These are phyloP conservation scores for Sporothrix mexicana DNA, from an alignment of 2,329 filamentous ascomycete species.

Conservation along the genomic window DNA sequence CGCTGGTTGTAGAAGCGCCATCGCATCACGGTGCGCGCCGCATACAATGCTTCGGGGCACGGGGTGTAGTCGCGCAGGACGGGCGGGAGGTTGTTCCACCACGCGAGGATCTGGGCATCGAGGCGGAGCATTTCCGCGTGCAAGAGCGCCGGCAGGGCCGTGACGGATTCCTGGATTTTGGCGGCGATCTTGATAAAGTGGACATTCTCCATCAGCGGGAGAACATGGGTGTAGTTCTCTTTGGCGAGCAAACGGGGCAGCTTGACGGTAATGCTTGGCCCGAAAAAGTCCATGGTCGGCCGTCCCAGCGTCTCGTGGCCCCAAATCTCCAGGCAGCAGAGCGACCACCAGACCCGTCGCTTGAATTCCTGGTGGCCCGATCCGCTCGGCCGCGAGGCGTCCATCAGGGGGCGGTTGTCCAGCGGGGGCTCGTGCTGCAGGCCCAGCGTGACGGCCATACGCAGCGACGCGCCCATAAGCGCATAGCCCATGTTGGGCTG, in stretches of 20 bases:
- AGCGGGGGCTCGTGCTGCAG: slow-evolving; percentile 19
- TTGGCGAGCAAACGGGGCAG: slow-evolving; percentile 14
- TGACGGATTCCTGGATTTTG: slow-evolving; percentile 12
- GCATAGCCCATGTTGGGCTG: slow-evolving; percentile 6
- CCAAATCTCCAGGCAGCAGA: slow-evolving; percentile 21
- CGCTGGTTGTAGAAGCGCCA: slow-evolving; percentile 27
- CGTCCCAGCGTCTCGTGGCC: slow-evolving; percentile 21
- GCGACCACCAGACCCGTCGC: slow-evolving; percentile 16
- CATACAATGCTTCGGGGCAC: slow-evolving; percentile 1
- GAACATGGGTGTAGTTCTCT: slow-evolving; percentile 11
- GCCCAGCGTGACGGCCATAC: slow-evolving; percentile 19
- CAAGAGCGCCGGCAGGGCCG: background rate
- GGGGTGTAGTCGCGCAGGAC: slow-evolving; percentile 9
- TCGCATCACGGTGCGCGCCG: slow-evolving; percentile 14
- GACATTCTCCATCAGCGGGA: slow-evolving; percentile 5
- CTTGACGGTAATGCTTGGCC: slow-evolving; percentile 14
- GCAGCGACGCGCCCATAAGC: slow-evolving; percentile 10
- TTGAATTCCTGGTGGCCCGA: slow-evolving; percentile 17
- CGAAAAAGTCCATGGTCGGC: slow-evolving; percentile 21
- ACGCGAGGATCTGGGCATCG: slow-evolving; percentile 8
- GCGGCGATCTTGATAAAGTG: slow-evolving; percentile 22
- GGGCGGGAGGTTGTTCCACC: slow-evolving; percentile 13
- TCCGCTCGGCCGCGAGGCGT: background rate
- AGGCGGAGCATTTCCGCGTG: slow-evolving; percentile 15
- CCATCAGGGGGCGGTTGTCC: background rate